phyloP scores from a whole-genome alignment of 106 monocot genomes.

The Dendrobium huoshanense region DNA sequence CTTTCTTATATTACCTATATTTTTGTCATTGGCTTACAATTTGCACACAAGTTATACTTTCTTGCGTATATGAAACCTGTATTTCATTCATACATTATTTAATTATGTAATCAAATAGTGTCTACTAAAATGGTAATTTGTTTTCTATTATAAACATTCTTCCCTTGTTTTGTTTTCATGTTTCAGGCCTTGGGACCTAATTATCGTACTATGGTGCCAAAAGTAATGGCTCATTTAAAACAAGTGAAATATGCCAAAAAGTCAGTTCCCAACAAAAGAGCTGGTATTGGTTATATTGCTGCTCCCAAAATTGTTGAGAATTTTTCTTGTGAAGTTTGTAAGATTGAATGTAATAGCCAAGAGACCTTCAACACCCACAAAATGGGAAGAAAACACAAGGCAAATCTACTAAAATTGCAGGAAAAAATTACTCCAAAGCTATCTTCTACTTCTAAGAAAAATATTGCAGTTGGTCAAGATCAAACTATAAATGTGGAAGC shows the following conservation, averaged over 20 bases:
- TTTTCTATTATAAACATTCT: neutral
- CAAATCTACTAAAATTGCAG: conserved; percentile 20
- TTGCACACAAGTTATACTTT: neutral
- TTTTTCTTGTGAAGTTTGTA: conserved; percentile 27
- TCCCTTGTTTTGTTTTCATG: neutral
- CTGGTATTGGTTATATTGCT: no score
- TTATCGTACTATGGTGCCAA: neutral
- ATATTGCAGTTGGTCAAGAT: neutral
- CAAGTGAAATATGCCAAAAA: neutral
- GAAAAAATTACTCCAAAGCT: conserved; percentile 12
- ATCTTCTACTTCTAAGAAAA: neutral
- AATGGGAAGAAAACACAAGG: conserved; percentile 27
- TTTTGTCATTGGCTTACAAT: no score
- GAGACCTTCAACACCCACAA: conserved; percentile 25
- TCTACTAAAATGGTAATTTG: neutral
- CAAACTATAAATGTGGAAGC: neutral
- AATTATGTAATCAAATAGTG: neutral
- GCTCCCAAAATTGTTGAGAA: neutral
- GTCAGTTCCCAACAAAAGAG: neutral
- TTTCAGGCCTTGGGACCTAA: neutral
- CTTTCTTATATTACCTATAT: no score
- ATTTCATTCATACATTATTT: no score
- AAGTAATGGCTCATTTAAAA: neutral
- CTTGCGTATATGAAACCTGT: neutral
- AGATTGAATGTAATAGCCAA: conserved; percentile 23